Base-by-base conservation (phyloP, 176 grass and related monocot species). In the Aegilops longissima region DNA sequence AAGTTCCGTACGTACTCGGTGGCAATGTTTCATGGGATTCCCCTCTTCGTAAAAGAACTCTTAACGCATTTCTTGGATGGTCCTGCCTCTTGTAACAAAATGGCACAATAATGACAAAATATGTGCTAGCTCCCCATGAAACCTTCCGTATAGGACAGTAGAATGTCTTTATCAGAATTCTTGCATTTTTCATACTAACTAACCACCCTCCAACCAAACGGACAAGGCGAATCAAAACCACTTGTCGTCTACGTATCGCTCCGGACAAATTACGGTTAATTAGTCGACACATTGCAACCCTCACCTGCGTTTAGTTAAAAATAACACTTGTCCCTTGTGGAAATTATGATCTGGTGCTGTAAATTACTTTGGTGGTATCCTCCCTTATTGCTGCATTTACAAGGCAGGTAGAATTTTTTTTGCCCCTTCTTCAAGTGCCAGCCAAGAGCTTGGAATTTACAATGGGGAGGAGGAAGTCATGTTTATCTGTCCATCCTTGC, bases 131-230 rank as follows among this genome's bases (percentile, higher is more conserved):
- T 83, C 34, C 27, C 25, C 38, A 9, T 66, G 89, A 87, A 87
- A 80, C 23, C 38, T 80, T 84, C 75, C 74, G 68, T 83, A 84
- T 73, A 51, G 66, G 61, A 91, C 76, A 83, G 3, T 33, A 23
- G 10, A 36, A n/a, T 42, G 80, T 30, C 40, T 21, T 39, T 2
- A 27, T 33, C 12, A 59, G 70, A 33, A 33, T 23, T 42, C 68
- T 79, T 73, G 66, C 58, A 21, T 56, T 91, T 84, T 68, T 80
- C 85, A 75, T 61, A 61, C 79, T 79, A 67, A 49, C 45, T 49
- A 49, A 85, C 83, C 40, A 52, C 42, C 83, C 59, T 76, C 51
- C 51, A 81, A 49, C 63, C 16, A 66, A 66, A 74, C 17, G 83
- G 84, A 79, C 56, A 79, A 79, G 31, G 73, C 23, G 6, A 71